Base-by-base conservation (phyloP, 192 early-diverging fungal species). In the Podila horticola region DNA sequence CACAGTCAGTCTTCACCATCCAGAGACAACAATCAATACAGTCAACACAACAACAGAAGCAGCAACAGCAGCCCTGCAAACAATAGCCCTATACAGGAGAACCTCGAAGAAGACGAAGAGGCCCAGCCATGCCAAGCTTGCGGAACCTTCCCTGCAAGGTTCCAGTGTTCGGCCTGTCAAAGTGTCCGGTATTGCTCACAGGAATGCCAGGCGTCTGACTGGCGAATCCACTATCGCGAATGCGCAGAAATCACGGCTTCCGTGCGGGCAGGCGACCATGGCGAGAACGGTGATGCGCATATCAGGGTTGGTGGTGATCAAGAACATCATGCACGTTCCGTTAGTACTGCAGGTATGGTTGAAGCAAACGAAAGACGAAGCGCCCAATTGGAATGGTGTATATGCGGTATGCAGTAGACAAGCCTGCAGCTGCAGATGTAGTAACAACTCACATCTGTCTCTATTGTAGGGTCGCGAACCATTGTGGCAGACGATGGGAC, bases 201-300 rank as follows among this genome's bases (percentile, higher is more conserved):
- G 15, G 84, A 84, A 31, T 93, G 92, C 67, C 92, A 93, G 66
- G 75, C 83, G 3, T 58, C 45, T 17, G 87, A 90, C 70, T 92
- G 91, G 91, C 75, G 66, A 55, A 66, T 55, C 24, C 91, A 92
- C 67, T 84, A 87, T 66, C 62, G 66, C 49, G 74, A 74, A 9
- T 91, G 90, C 61, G 61, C 70, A 52, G 88, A 82, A n/a, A 70
- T 74, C 29, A 64, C 52, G 19, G 66, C 41, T 28, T 62, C 82
- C 2, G 48, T 58, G 57, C 63, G 64, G 57, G 55, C 67, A 49
- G 61, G 74, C 15, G 45, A 72, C n/a, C 15, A 12, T 17, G 58
- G 58, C 22, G 12, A 31, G 22, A 34, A 11, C 1, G 38, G 33
- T 49, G 67, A 20, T 1, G 26, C 52, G 58, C 15, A 33, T 52